Evolutionary conservation across 176 grass and related monocot genomes (phyloP).

Genomic region (Aechmea fasciata): DNA sequence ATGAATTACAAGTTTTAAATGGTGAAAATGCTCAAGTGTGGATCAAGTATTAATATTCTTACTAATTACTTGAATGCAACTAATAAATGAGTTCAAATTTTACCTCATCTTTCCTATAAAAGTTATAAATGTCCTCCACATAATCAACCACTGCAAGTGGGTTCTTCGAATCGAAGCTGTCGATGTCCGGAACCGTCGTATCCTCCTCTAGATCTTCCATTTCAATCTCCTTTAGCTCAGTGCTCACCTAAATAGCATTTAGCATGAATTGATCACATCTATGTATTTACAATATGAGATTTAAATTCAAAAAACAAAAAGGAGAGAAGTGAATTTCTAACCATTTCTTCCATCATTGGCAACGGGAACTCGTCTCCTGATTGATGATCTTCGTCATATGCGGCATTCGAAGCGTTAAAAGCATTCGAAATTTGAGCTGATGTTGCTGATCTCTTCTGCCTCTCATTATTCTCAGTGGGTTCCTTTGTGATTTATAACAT

Average conservation of each 20-base stretch:
- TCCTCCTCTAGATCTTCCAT: constrained; percentile 76
- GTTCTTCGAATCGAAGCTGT: constrained; percentile 53
- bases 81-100: neutral
- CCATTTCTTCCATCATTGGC: constrained; percentile 40
- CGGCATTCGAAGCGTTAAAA: constrained; percentile 13
- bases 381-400: constrained; percentile 36
- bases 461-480: constrained; percentile 53
- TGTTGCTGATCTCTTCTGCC: constrained; percentile 29
- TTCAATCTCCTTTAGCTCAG: constrained; percentile 59
- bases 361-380: constrained; percentile 23
- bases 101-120: constrained; percentile 68
- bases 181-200: constrained; percentile 45
- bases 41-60: no score
- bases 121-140: constrained; percentile 65
- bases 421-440: constrained; percentile 18
- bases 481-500: constrained; percentile 13
- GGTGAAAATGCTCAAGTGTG: no score
- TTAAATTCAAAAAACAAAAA: constrained; percentile 3
- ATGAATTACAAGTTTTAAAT: no score
- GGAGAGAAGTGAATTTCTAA: constrained; percentile 16
- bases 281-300: neutral
- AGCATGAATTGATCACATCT: neutral
- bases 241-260: constrained; percentile 31
- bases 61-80: no score
- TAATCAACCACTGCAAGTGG: constrained; percentile 82